A percentile compares a stretch with the other conserved stretches of the same genome.
These are phyloP conservation scores for Hibiscus mutabilis DNA, from an alignment of 345 rosid species.

Conservation along the genomic window DNA sequence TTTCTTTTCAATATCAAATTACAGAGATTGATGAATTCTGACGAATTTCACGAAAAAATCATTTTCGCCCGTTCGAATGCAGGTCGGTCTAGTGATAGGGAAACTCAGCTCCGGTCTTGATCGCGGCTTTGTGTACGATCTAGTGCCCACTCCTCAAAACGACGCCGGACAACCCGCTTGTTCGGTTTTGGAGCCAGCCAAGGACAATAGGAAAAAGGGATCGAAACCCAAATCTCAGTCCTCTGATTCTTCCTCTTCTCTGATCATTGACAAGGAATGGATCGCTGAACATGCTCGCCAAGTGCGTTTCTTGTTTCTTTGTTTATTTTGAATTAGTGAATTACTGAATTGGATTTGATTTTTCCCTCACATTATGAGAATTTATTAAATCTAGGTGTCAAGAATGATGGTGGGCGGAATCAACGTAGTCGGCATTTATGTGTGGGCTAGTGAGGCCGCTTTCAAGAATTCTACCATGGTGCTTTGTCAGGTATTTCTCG, in stretches of 20 bases:
- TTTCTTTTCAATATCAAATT: background rate
- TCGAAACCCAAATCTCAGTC: conserved; percentile 60
- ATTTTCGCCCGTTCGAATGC: background rate
- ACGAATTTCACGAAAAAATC: background rate
- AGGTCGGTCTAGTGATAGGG: conserved; percentile 91
- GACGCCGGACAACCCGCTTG: conserved; percentile 77
- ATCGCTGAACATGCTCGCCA: conserved; percentile 89
- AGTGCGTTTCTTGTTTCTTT: conserved; percentile 27
- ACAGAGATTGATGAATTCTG: background rate
- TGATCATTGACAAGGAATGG: conserved; percentile 72
- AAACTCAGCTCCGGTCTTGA: conserved; percentile 72
- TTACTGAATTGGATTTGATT: background rate
- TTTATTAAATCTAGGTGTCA: conserved; percentile 46
- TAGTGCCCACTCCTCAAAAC: conserved; percentile 69
- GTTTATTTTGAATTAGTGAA: background rate
- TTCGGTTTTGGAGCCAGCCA: conserved; percentile 42
- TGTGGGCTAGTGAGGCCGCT: conserved; percentile 76
- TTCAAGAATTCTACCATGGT: conserved; percentile 74
- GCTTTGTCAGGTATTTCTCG: conserved; percentile 54
- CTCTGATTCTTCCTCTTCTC: conserved; percentile 50
- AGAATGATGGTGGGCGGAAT: conserved; percentile 88
- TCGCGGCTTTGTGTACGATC: conserved; percentile 76
- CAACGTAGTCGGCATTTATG: conserved; percentile 73
- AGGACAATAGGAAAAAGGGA: conserved; percentile 50
- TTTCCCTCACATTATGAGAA: background rate